Base-by-base conservation (phyloP, 1,284 basidiomycete species). In the Fomes fomentarius region DNA sequence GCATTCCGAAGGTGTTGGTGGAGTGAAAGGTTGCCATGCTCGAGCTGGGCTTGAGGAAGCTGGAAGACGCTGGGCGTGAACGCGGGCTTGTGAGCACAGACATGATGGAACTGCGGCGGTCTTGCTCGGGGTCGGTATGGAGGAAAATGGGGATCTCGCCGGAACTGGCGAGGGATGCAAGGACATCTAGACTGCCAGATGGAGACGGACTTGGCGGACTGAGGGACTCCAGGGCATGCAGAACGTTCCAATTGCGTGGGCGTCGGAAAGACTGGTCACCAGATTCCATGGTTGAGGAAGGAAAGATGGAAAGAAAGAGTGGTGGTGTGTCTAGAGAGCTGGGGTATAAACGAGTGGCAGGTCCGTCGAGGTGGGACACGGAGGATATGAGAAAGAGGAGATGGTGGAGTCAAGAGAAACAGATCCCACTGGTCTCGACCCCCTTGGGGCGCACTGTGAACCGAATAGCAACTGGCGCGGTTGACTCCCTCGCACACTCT, bases 81-180 rank as follows among this genome's bases (percentile, higher is more conserved):
- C 19, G 30, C 24, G n/a, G 19, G 19, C 25, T 37, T 31, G 49
- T 57, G 26, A 48, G 28, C 42, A 50, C 47, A 11, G 41, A 42
- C 17, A 48, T 38, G 2, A 28, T 40, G 24, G 40, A 38, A 12
- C 38, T 47, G 25, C 24, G 45, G 22, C 31, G 38, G 26, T 54
- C 52, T 33, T 33, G 19, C 3, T 56, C 50, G 21, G 63, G 44
- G 7, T 63, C 64, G 15, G 54, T 30, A 47, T 80, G 76, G 56
- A 84, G 69, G 46, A 85, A 67, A 38, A 87, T 75, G 7, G 83
- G 83, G 42, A 87, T 83, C 44, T 81, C 76, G 26, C 78, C 82
- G 21, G 76, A 78, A 48, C 78, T 81, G 55, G 69, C 75, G 5
- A 74, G 65, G 45, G 71, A 66, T 17, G 71, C 60, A 45, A 78